These are phyloP conservation scores for Nyssa sinensis DNA, from an alignment of 148 eudicot species.

Conservation along the genomic window DNA sequence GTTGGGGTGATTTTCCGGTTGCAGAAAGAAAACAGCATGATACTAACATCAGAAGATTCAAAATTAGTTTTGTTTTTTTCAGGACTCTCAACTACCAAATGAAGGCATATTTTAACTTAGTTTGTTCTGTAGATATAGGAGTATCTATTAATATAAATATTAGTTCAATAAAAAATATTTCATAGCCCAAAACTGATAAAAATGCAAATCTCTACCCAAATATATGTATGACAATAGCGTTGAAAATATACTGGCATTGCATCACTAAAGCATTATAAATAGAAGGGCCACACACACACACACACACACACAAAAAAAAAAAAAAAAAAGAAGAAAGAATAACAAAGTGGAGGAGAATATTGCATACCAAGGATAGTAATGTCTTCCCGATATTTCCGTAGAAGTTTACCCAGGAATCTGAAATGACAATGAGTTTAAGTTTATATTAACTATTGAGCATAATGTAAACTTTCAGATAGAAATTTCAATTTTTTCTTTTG, in stretches of 20 bases:
- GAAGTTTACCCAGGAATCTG: slow-evolving; percentile 89
- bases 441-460: background rate
- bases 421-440: slow-evolving; percentile 1
- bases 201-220: too few relatives aligned
- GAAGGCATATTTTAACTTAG: too few relatives aligned
- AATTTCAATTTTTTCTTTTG: background rate
- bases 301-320: too few relatives aligned
- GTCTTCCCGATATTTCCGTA: slow-evolving; percentile 90
- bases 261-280: background rate
- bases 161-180: too few relatives aligned
- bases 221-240: background rate
- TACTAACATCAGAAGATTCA: too few relatives aligned
- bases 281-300: background rate
- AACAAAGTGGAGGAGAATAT: background rate
- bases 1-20: too few relatives aligned
- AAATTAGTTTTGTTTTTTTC: too few relatives aligned
- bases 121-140: background rate
- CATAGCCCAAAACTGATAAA: too few relatives aligned
- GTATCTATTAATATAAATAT: background rate
- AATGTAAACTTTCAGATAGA: background rate
- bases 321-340: too few relatives aligned
- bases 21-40: too few relatives aligned
- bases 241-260: background rate
- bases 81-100: too few relatives aligned
- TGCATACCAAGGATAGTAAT: slow-evolving; percentile 68